Percentiles rank a stretch among this genome's conserved stretches.
Conservation (phyloP, 176 grass and related monocot species). For the Eremochloa ophiuroides region DNA sequence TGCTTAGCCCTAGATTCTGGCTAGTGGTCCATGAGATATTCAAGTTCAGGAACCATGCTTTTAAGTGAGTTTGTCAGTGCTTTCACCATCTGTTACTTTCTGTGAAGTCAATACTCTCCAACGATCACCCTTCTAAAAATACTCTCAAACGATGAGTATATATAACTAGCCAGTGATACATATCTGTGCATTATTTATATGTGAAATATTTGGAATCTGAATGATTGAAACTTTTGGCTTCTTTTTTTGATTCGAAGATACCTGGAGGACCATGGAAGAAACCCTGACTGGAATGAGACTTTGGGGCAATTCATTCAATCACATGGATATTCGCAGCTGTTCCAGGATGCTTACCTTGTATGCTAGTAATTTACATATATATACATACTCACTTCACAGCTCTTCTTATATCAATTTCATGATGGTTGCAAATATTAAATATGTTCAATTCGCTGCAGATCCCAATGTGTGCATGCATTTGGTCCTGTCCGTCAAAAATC, state of each 20-base stretch:
- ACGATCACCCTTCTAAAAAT: too few relatives aligned
- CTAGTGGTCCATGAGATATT: too few relatives aligned
- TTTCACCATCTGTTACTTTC: not conserved
- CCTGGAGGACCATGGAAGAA: conserved; percentile 49
- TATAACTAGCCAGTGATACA: too few relatives aligned
- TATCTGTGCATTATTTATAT: too few relatives aligned
- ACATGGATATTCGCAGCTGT: too few relatives aligned
- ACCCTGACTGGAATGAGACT: too few relatives aligned
- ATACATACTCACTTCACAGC: not conserved
- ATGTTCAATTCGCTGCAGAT: conserved; percentile 35
- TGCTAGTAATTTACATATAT: not conserved
- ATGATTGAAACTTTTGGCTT: not conserved
- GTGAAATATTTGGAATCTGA: not conserved
- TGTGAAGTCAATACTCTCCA: not conserved
- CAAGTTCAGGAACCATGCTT: too few relatives aligned
- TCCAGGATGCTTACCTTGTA: conserved; percentile 57
- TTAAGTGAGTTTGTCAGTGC: not conserved
- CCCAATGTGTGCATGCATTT: conserved; percentile 69
- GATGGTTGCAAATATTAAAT: not conserved
- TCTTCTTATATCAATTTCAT: not conserved
- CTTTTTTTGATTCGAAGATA: conserved; percentile 22
- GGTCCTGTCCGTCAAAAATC: conserved; percentile 65
- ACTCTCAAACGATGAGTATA: too few relatives aligned
- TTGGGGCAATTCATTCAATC: too few relatives aligned
- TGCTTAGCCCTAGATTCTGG: too few relatives aligned